These are phyloP conservation scores for Patellifolia procumbens DNA, from an alignment of 179 eudicot genomes.

Conservation along the genomic window DNA sequence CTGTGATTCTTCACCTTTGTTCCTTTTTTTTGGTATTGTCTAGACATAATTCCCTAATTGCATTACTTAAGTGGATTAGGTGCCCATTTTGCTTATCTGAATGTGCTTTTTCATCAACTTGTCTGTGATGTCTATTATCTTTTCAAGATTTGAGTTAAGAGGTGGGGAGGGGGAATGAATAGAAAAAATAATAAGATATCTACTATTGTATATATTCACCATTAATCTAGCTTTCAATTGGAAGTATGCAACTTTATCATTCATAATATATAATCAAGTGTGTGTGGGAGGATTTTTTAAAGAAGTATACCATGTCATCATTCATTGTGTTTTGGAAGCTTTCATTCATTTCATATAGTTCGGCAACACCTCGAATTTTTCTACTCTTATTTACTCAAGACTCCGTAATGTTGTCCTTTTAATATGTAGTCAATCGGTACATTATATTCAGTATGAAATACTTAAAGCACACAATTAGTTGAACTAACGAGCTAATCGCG, in stretches of 20 bases:
- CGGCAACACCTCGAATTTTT: background rate
- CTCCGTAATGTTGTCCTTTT: background rate
- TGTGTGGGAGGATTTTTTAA: background rate
- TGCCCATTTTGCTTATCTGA: conserved; percentile 6
- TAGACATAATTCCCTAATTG: conserved; percentile 7
- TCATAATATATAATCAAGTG: background rate
- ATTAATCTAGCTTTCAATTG: background rate
- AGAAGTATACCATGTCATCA: conserved; percentile 10
- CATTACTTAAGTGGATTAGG: conserved; percentile 27
- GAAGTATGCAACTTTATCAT: background rate
- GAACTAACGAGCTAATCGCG: background rate
- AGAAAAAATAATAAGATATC: background rate
- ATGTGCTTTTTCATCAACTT: conserved; percentile 13
- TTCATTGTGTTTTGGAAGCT: background rate
- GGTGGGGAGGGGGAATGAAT: background rate
- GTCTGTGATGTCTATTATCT: background rate
- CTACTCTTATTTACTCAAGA: background rate
- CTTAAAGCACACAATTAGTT: background rate
- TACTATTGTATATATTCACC: background rate
- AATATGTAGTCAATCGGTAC: background rate
- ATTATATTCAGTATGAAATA: background rate
- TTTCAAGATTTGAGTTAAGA: background rate
- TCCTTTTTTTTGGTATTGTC: conserved; percentile 18
- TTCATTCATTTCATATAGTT: background rate
- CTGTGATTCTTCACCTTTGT: conserved; percentile 13